phyloP scores from a whole-genome alignment of 495 filamentous ascomycete genomes.

The Penicillium subrubescens region DNA sequence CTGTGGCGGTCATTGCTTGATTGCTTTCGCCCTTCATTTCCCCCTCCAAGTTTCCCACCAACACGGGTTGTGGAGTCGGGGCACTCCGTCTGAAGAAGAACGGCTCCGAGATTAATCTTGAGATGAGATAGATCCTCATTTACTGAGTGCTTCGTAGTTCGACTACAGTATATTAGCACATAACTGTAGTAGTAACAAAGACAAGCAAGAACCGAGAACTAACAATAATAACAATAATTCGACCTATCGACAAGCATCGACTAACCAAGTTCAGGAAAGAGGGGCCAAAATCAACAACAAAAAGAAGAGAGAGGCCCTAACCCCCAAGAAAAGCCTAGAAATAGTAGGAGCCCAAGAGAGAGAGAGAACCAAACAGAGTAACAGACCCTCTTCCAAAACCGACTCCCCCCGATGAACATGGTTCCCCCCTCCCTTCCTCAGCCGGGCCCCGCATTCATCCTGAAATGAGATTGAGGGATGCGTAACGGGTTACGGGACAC shows the following conservation, averaged over 20 bases:
- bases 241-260: background rate
- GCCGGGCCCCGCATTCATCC: slow-evolving; percentile 28
- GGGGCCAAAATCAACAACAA: background rate
- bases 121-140: background rate
- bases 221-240: background rate
- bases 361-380: background rate
- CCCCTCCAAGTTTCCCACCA: background rate
- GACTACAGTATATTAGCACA: background rate
- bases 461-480: slow-evolving; percentile 31
- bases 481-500: slow-evolving; percentile 18
- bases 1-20: background rate
- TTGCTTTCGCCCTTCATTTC: slow-evolving; percentile 14
- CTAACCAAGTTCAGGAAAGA: slow-evolving; percentile 1
- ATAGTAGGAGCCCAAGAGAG: background rate
- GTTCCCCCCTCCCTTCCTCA: background rate
- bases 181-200: background rate
- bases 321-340: no score
- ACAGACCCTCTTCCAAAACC: background rate
- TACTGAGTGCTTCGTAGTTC: background rate
- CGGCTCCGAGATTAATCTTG: slow-evolving; percentile 1
- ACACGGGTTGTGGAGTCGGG: background rate
- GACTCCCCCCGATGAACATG: slow-evolving; percentile 4
- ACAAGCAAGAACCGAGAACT: background rate
- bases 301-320: no score
- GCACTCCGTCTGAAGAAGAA: slow-evolving; percentile 14